Base-by-base conservation (phyloP, 805 yeast species). In the Barnettozyma pratensis region DNA sequence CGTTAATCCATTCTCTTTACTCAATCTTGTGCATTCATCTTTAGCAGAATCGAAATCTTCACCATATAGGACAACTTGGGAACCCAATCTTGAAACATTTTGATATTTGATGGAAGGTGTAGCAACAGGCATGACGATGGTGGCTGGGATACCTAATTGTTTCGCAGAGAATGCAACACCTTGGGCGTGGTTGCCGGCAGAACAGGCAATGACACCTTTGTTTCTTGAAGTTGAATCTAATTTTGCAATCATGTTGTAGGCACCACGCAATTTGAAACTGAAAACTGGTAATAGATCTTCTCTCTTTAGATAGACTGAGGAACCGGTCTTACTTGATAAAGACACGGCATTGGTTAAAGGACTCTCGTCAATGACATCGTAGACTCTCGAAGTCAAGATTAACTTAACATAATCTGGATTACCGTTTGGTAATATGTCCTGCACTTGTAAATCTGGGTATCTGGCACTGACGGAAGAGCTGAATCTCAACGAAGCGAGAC, bases 131-230 rank as follows among this genome's bases (percentile, higher is more conserved):
- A 94, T 94, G 41, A 94, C 98, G 46, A 94, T 94, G 5, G 97
- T 92, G 4, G 98, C 92, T 4, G 96, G 94, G 46, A 94, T 89
- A 29, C 84, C 85, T 61, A 94, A 72, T 51, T 84, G 80, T 51
- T 80, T 81, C 4, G 98, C 96, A 26, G 96, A 85, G 64, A 69
- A 92, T 0, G 99, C 99, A 11, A 94, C 98, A 56, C 99, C 99
- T 65, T 94, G 99, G 1, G 99, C 99, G 60, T 94, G 99, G 67
- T 94, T 94, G 35, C 99, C 99, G 4, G 99, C 99, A 31, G 97
- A 89, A 61, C 98, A 94, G 0, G 98, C 97, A 63, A 95, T 86
- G 47, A 94, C 97, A 58, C 99, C 99, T 74, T 65, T 88, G 59
- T 54, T 83, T 76, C 57, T 83, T 36, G 68, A 62, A 7, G 63